Evolutionary conservation across 2,329 filamentous ascomycete species (phyloP).

Genomic region (Nigrospora sphaerica): DNA sequence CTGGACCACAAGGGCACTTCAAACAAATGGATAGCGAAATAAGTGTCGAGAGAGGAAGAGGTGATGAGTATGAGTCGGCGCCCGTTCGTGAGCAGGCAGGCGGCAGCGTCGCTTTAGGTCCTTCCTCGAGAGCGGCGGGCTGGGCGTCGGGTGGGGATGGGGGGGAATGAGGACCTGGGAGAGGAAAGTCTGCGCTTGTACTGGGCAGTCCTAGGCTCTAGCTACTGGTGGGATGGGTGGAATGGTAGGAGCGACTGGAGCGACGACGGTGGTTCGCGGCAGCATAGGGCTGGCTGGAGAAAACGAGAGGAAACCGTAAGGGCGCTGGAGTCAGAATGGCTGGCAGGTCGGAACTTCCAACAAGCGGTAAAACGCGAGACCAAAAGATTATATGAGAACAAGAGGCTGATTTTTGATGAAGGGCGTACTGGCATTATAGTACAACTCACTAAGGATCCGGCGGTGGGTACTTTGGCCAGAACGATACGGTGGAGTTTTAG

Average conservation of each 20-base stretch:
- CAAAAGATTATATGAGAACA: constrained; percentile 5
- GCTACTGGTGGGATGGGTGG: neutral
- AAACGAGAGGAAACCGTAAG: too few relatives aligned
- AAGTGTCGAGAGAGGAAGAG: too few relatives aligned
- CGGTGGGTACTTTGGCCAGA: constrained; percentile 4
- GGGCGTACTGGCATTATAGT: constrained; percentile 6
- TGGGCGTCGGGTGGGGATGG: neutral
- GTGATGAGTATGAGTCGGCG: neutral
- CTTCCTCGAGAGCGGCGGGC: neutral
- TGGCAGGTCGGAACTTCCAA: neutral
- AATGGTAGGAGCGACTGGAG: neutral
- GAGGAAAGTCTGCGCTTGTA: neutral
- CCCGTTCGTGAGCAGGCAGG: neutral
- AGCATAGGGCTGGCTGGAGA: neutral
- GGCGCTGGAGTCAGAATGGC: neutral
- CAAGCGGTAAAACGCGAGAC: constrained; percentile 3
- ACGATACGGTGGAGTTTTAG: constrained; percentile 5
- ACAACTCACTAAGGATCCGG: constrained; percentile 6
- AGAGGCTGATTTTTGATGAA: constrained; percentile 5
- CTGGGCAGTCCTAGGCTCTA: neutral
- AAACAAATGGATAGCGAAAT: neutral
- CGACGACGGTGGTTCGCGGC: neutral
- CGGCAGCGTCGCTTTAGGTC: neutral
- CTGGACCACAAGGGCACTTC: neutral
- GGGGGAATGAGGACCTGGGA: neutral